phyloP scores from a whole-genome alignment of 23 red algal genomes.

The Chondrus crispus region DNA sequence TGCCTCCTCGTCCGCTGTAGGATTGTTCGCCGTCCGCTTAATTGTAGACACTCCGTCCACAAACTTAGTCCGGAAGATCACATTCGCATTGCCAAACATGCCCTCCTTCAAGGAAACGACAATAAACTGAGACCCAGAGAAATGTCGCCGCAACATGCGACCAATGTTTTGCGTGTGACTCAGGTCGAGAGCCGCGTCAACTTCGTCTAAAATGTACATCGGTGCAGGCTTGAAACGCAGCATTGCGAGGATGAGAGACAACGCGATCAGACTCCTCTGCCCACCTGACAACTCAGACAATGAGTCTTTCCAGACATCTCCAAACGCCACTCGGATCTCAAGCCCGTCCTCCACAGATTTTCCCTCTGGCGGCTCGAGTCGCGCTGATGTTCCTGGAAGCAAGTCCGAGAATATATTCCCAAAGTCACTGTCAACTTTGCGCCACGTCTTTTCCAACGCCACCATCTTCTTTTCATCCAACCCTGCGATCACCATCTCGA shows the following conservation, averaged over 20 bases:
- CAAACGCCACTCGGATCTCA: conserved; percentile 91
- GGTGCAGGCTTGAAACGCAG: conserved; percentile 98
- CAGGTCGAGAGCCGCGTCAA: conserved; percentile 96
- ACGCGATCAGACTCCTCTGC: conserved; percentile 90
- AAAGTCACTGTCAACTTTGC: conserved; percentile 85
- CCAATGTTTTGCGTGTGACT: conserved; percentile 99
- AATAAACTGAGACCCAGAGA: conserved; percentile 90
- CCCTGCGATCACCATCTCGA: conserved; percentile 80
- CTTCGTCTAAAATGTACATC: conserved; percentile 98
- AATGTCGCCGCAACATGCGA: conserved; percentile 82
- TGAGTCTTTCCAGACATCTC: conserved; percentile 87
- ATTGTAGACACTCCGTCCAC: conserved; percentile 90
- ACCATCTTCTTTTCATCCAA: conserved; percentile 98
- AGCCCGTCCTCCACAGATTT: conserved; percentile 71
- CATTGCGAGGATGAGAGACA: conserved; percentile 93
- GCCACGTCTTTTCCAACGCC: conserved; percentile 93
- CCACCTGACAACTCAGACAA: conserved; percentile 94
- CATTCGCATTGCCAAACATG: conserved; percentile 97
- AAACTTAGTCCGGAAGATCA: conserved; percentile 94
- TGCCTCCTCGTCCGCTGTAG: background rate
- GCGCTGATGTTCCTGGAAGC: conserved; percentile 69
- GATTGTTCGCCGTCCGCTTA: conserved; percentile 65
- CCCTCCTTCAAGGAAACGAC: conserved; percentile 96
- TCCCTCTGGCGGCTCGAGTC: conserved; percentile 74
- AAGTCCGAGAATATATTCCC: conserved; percentile 88